These are phyloP conservation scores for Ceratobasidium sp. DNA, from an alignment of 1,284 basidiomycete genomes.

Conservation along the genomic window DNA sequence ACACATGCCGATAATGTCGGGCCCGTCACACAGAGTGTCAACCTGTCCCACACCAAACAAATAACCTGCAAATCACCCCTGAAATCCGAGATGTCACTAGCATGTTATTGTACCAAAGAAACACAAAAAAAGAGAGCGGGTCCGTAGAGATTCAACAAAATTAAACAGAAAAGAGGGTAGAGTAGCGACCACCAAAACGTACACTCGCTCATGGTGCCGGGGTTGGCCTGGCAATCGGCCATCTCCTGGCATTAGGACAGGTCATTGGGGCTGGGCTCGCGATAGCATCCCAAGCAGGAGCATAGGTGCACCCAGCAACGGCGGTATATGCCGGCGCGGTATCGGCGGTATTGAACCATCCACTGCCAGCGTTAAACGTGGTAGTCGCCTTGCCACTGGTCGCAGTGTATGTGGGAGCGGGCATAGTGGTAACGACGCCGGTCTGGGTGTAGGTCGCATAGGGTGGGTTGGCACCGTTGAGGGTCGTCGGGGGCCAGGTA, in stretches of 20 bases:
- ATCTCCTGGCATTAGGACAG: constrained; percentile 15
- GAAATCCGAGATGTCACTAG: not conserved
- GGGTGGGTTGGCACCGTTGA: constrained; percentile 50
- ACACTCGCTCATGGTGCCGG: not conserved
- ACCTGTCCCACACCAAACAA: no score
- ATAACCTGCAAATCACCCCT: not conserved
- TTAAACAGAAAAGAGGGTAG: not conserved
- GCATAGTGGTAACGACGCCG: constrained; percentile 44
- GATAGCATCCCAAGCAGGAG: constrained; percentile 64
- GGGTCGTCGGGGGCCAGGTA: constrained; percentile 63
- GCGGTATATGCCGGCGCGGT: constrained; percentile 55
- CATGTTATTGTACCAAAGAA: not conserved
- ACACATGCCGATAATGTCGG: no score
- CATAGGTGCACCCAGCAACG: constrained; percentile 68
- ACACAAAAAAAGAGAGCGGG: not conserved
- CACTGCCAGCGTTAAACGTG: constrained; percentile 59
- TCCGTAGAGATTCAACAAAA: constrained; percentile 20
- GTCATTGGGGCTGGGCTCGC: constrained; percentile 13
- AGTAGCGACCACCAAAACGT: not conserved
- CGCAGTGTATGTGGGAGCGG: constrained; percentile 46
- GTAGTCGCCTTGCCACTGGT: constrained; percentile 49
- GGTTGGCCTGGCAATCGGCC: constrained; percentile 8
- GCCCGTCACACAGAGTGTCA: no score
- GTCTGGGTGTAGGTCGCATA: constrained; percentile 58
- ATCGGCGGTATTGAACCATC: constrained; percentile 59